Evolutionary conservation across 192 early-diverging fungal species (phyloP).

Genomic region (Thamnidium elegans): DNA sequence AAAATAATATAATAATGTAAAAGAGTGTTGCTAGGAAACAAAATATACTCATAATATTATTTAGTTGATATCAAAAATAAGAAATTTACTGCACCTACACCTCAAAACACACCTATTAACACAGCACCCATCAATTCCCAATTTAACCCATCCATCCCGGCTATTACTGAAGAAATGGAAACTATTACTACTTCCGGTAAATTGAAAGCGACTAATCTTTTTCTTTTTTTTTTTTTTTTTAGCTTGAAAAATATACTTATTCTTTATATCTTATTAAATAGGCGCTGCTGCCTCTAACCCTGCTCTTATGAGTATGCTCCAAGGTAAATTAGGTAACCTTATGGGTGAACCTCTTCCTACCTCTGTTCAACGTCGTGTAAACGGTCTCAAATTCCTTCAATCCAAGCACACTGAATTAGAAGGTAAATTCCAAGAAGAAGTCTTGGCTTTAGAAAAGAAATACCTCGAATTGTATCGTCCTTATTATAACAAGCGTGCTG

Average conservation of each 20-base stretch:
- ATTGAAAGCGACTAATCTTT: background rate
- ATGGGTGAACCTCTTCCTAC: conserved; percentile 75
- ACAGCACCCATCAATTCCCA: conserved; percentile 52
- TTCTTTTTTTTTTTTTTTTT: too few relatives aligned
- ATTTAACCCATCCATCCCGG: conserved; percentile 40
- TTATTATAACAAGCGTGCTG: conserved; percentile 84
- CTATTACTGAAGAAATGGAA: conserved; percentile 53
- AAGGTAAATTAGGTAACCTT: conserved; percentile 75
- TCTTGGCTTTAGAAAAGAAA: conserved; percentile 95
- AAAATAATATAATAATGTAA: background rate
- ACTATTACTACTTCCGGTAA: conserved; percentile 35
- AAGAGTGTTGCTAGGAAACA: background rate
- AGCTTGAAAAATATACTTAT: conserved; percentile 7
- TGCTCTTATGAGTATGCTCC: conserved; percentile 66
- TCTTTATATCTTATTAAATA: background rate
- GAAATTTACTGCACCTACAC: conserved; percentile 52
- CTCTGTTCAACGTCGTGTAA: conserved; percentile 80
- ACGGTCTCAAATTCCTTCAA: conserved; percentile 87
- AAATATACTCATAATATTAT: background rate
- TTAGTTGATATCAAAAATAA: conserved; percentile 49
- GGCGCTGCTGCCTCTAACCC: conserved; percentile 53
- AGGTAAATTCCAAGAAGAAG: conserved; percentile 89
- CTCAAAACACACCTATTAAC: conserved; percentile 56
- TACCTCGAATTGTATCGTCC: conserved; percentile 84
- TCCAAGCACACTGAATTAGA: conserved; percentile 82